These are phyloP conservation scores for Fomitopsis serialis DNA, from an alignment of 768 basidiomycete species.

Conservation along the genomic window DNA sequence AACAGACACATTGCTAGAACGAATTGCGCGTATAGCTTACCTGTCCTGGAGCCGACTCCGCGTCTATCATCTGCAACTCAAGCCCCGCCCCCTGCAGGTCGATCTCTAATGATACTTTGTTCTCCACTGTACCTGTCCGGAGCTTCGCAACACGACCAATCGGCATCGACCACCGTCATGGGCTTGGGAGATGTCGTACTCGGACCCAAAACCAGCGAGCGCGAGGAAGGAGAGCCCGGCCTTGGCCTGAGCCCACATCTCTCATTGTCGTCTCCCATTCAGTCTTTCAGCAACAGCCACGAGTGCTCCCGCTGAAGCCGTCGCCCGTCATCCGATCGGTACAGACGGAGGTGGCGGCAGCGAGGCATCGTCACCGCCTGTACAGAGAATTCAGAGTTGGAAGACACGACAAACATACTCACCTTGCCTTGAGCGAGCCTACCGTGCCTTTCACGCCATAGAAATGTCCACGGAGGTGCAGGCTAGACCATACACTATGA, in stretches of 20 bases:
- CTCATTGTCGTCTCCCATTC: slow-evolving; percentile 44
- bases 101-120: slow-evolving; percentile 52
- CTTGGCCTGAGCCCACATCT: slow-evolving; percentile 26
- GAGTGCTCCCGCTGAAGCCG: no score
- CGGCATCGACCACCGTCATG: slow-evolving; percentile 39
- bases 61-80: slow-evolving; percentile 62
- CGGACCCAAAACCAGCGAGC: slow-evolving; percentile 65
- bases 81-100: slow-evolving; percentile 43
- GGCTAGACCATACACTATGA: no score
- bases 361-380: no score
- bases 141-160: slow-evolving; percentile 38
- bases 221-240: slow-evolving; percentile 44
- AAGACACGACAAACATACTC: no score
- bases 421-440: no score
- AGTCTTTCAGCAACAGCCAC: slow-evolving; percentile 44
- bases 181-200: slow-evolving; percentile 45
- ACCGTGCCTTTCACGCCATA: no score
- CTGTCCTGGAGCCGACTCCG: slow-evolving; percentile 70
- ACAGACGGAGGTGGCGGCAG: no score
- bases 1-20: not conserved
- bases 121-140: slow-evolving; percentile 40
- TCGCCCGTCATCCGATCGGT: no score
- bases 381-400: no score
- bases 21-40: slow-evolving; percentile 23
- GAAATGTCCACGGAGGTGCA: no score